Conservation (phyloP, 495 filamentous ascomycete genomes). For the Barbatosphaeria neglecta region DNA sequence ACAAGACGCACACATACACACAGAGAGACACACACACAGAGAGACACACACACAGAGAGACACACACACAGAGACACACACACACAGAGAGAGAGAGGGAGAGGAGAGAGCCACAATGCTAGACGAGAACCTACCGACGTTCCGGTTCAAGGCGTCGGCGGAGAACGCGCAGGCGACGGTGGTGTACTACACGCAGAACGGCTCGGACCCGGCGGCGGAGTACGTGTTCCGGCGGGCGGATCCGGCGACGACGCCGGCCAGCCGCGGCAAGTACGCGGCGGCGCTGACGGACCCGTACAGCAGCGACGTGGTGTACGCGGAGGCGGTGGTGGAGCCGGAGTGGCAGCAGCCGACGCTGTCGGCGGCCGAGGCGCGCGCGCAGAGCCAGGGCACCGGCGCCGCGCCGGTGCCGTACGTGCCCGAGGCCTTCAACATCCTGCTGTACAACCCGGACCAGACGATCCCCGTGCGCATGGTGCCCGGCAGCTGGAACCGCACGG, state of each 20-base stretch:
- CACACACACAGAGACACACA: not conserved
- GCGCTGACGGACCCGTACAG: conserved; percentile 77
- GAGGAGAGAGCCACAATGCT: conserved; percentile 50
- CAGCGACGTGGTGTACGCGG: conserved; percentile 71
- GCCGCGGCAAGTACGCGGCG: conserved; percentile 74
- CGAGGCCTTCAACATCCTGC: conserved; percentile 64
- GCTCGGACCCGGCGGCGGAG: conserved; percentile 63
- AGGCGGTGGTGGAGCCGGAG: conserved; percentile 73
- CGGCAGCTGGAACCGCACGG: conserved; percentile 64
- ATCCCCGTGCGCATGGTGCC: conserved; percentile 57
- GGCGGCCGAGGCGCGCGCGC: conserved; percentile 64
- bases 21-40: not conserved
- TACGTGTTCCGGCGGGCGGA: conserved; percentile 70
- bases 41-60: not conserved
- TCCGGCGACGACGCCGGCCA: conserved; percentile 47
- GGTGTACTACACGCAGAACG: conserved; percentile 67
- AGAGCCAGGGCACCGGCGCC: conserved; percentile 44
- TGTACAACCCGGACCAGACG: conserved; percentile 91
- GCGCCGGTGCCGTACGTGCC: conserved; percentile 69
- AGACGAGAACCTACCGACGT: conserved; percentile 82
- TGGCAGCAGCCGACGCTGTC: conserved; percentile 75
- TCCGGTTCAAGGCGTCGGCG: conserved; percentile 25
- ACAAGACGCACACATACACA: not conserved
- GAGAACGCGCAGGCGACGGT: conserved; percentile 39
- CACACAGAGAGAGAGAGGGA: no score